Conservation (phyloP, 352 stramenopile species). For the Phytophthora pini region DNA sequence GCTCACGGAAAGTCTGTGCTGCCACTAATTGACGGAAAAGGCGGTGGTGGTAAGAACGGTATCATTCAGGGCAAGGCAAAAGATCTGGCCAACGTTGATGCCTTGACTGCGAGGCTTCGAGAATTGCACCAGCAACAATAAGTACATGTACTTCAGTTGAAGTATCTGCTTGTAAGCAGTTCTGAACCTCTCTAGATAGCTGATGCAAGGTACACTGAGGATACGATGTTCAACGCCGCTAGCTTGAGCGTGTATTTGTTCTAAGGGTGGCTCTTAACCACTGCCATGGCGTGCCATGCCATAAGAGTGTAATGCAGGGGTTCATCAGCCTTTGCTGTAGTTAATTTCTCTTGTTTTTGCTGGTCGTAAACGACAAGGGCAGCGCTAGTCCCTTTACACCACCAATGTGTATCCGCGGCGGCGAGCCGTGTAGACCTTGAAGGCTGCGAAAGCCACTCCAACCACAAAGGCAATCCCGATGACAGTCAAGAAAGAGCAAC, state of each 20-base stretch:
- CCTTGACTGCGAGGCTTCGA: constrained; percentile 53
- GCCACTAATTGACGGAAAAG: constrained; percentile 74
- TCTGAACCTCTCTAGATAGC: no score
- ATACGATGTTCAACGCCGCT: neutral
- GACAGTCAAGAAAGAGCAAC: constrained; percentile 46
- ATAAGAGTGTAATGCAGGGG: constrained; percentile 2
- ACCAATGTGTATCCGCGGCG: constrained; percentile 60
- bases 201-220: no score
- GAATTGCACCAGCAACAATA: constrained; percentile 45
- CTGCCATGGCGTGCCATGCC: no score
- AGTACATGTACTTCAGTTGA: neutral
- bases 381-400: constrained; percentile 20
- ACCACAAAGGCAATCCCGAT: constrained; percentile 53
- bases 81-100: constrained; percentile 50
- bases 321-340: constrained; percentile 1
- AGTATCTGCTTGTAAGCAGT: neutral
- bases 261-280: neutral
- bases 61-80: constrained; percentile 85
- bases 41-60: constrained; percentile 75
- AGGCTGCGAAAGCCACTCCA: constrained; percentile 55
- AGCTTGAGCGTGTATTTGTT: constrained; percentile 16
- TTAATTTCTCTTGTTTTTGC: constrained; percentile 19
- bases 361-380: neutral
- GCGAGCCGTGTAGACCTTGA: constrained; percentile 63
- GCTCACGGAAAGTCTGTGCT: constrained; percentile 61